Base-by-base conservation (phyloP, 2,329 filamentous ascomycete genomes). In the Aspergillus caelatus region DNA sequence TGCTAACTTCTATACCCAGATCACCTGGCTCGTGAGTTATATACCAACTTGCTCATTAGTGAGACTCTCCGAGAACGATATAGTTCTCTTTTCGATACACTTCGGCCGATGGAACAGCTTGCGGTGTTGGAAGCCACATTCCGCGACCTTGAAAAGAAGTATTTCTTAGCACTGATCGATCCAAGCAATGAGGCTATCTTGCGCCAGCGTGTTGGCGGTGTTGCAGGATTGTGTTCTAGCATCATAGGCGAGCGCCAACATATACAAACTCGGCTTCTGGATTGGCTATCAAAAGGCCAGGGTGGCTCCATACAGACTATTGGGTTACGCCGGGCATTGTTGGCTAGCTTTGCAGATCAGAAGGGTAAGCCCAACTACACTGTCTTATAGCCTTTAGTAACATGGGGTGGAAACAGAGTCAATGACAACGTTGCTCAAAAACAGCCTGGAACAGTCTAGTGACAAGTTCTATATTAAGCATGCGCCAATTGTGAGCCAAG, bases 391-490 rank as follows among this genome's bases (percentile, higher is more conserved):
- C 21, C 16, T 23, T 26, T 36, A 46, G 45, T 64, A 32, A 64
- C 58, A 23, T 36, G 8, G 28, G 12, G 28, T 59, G 10, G 16
- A 68, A 68, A 70, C 34, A 84, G 83, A 78, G 32, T 78, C 67
- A 19, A 62, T 80, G 23, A 69, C 62, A 21, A 66, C 70, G 19
- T 91, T 41, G 75, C 94, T 61, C 88, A 93, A 70, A 30, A 92
- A 88, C 72, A 86, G 84, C 56, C 80, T 97, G 56, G 82, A 82
- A 45, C 86, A 90, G 56, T 97, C 98, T 75, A 92, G 92, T 1
- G 94, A 97, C 70, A 88, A 91, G 57, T 81, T 98, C 12, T 96
- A 93, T 71, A 93, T 98, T 69, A 91, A 88, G 62, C 93, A 98
- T 77, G 87, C 91, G 0, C 89, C 94, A 6, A 86, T 91, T n/a